Evolutionary conservation across 2,329 filamentous ascomycete species (phyloP).

Genomic region (Penicillium sp.): DNA sequence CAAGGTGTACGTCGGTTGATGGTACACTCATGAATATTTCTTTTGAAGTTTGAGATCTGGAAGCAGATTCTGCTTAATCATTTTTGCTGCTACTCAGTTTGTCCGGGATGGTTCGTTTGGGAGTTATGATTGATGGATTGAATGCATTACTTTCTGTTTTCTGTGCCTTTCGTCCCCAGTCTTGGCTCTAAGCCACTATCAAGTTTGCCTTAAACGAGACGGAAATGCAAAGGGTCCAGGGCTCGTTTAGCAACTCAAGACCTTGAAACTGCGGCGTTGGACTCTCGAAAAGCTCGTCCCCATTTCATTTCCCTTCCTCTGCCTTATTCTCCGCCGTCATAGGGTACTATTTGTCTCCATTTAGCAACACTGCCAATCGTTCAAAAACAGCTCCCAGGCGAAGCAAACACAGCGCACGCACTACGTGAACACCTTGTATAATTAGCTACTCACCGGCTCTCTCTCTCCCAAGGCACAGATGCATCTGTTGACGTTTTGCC

Average conservation of each 20-base stretch:
- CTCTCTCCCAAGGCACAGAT: background rate
- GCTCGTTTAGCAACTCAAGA: background rate
- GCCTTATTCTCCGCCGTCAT: background rate
- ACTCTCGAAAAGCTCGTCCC: too few species aligned
- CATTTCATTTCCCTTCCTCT: background rate
- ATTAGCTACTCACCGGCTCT: background rate
- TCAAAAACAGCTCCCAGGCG: background rate
- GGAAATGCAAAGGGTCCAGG: background rate
- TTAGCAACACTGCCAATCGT: background rate
- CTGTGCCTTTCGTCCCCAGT: background rate
- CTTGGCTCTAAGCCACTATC: background rate
- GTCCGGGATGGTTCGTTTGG: constrained; percentile 14
- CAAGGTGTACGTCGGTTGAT: constrained; percentile 13
- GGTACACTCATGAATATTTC: constrained; percentile 24
- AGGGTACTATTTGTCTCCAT: background rate
- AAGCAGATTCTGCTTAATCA: constrained; percentile 14
- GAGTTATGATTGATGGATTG: constrained; percentile 31
- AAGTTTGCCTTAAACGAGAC: too few species aligned
- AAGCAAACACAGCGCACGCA: background rate
- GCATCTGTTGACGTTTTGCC: background rate
- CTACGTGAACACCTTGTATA: background rate
- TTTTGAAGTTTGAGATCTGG: constrained; percentile 19
- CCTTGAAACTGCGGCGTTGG: background rate
- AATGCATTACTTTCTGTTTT: background rate
- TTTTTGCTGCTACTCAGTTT: constrained; percentile 19